These are phyloP conservation scores for Polytolypa hystricis DNA, from an alignment of 2,329 filamentous ascomycete genomes.

Conservation along the genomic window DNA sequence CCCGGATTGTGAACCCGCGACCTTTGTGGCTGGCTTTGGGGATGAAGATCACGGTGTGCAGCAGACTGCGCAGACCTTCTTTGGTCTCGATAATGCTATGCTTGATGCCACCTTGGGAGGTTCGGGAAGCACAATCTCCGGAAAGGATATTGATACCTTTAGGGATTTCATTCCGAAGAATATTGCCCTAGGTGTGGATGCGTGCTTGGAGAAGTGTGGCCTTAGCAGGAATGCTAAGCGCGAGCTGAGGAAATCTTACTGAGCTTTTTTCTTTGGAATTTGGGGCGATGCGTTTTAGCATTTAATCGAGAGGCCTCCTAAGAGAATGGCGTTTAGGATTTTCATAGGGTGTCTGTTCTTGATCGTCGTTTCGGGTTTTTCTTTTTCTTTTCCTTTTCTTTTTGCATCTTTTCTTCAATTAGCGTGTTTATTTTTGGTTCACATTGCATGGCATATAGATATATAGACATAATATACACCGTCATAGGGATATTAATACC, in stretches of 20 bases:
- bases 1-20: slow-evolving; percentile 41
- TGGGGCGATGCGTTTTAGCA: no score
- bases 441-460: no score
- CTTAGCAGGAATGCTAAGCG: neutral
- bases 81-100: slow-evolving; percentile 37
- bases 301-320: no score
- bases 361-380: no score
- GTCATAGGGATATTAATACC: slow-evolving; percentile 2
- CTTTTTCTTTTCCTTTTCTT: no score
- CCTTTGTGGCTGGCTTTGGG: slow-evolving; percentile 42
- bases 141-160: slow-evolving; percentile 38
- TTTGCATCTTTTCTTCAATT: no score
- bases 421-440: no score
- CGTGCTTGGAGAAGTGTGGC: slow-evolving; percentile 42
- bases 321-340: no score
- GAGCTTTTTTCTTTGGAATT: no score
- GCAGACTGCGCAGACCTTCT: slow-evolving; percentile 41
- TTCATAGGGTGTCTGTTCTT: no score
- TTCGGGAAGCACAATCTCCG: slow-evolving; percentile 36
- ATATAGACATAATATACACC: no score
- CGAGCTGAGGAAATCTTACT: neutral
- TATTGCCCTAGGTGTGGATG: slow-evolving; percentile 42
- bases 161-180: slow-evolving; percentile 36
- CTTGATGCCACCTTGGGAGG: slow-evolving; percentile 26
- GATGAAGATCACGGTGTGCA: slow-evolving; percentile 43